Conservation (phyloP, 108 stramenopile species). For the Bacterosira constricta region DNA sequence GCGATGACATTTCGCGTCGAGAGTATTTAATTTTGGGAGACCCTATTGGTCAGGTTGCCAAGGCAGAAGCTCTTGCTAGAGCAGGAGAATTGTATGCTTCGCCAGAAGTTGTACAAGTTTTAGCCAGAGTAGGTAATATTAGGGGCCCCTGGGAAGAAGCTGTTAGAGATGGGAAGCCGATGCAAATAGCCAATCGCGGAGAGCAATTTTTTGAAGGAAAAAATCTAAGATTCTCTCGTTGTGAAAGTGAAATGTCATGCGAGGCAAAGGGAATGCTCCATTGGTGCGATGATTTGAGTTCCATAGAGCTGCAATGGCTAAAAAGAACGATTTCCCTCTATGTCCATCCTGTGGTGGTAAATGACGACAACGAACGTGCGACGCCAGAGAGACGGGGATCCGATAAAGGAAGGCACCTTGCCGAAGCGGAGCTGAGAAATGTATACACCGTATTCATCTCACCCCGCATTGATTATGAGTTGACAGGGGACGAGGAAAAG, state of each 20-base stretch:
- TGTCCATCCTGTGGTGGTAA: conserved; percentile 77
- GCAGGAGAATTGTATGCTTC: conserved; percentile 54
- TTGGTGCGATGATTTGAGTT: conserved; percentile 45
- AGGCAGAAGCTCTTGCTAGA: conserved; percentile 42
- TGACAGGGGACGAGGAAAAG: conserved; percentile 49
- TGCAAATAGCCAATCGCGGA: conserved; percentile 18
- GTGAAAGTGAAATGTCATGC: conserved; percentile 14
- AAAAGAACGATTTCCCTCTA: conserved; percentile 68
- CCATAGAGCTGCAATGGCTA: conserved; percentile 39
- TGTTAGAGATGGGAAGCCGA: conserved; percentile 7
- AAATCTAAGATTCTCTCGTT: conserved; percentile 10
- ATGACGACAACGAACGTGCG: conserved; percentile 59
- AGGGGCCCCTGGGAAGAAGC: conserved; percentile 12
- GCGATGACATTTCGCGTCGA: conserved; percentile 44
- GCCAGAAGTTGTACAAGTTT: conserved; percentile 29
- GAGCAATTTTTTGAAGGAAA: conserved; percentile 26
- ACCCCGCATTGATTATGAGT: conserved; percentile 43
- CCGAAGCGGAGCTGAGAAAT: conserved; percentile 71
- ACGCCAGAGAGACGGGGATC: conserved; percentile 17
- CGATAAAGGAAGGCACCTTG: conserved; percentile 46
- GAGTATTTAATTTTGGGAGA: conserved; percentile 47
- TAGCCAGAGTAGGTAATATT: conserved; percentile 8
- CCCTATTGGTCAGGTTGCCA: conserved; percentile 49
- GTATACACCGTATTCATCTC: conserved; percentile 71
- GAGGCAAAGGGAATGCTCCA: conserved; percentile 24